These are phyloP conservation scores for Comarum palustre DNA, from an alignment of 306 rosid genomes.

Conservation along the genomic window DNA sequence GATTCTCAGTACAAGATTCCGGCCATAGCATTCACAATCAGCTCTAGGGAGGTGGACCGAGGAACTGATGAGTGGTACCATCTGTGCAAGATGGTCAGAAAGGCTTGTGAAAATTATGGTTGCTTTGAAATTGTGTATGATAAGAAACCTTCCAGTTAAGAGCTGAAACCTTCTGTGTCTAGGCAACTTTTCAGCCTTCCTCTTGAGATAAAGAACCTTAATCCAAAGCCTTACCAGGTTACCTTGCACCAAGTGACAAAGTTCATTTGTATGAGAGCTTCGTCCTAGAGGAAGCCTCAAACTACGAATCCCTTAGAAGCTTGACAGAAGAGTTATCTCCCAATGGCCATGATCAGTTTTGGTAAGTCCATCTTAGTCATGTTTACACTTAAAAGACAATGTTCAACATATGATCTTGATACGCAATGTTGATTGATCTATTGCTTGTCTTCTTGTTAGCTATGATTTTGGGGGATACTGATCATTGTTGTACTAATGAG, in stretches of 20 bases:
- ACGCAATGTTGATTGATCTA: background rate
- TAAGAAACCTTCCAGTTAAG: conserved; percentile 4
- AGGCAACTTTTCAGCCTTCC: conserved; percentile 16
- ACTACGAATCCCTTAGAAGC: background rate
- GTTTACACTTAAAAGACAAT: background rate
- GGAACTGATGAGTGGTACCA: conserved; percentile 29
- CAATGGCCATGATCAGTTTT: background rate
- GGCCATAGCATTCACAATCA: background rate
- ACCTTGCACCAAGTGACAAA: background rate
- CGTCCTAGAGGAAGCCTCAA: conserved; percentile 15
- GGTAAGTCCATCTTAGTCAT: background rate
- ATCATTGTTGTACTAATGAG: background rate
- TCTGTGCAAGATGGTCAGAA: conserved; percentile 40
- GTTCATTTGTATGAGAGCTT: conserved; percentile 6
- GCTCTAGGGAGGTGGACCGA: conserved; percentile 18
- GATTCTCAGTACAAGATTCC: conserved; percentile 2
- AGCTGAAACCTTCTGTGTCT: conserved; percentile 2
- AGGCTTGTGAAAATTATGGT: conserved; percentile 42
- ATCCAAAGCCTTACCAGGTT: conserved; percentile 7
- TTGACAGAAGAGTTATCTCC: conserved; percentile 10
- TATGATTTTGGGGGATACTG: background rate
- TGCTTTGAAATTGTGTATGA: conserved; percentile 5
- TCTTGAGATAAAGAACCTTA: background rate
- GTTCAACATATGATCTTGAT: background rate
- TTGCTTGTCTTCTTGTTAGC: background rate